Evolutionary conservation across 2,329 filamentous ascomycete genomes (phyloP).

Genomic region (Fusarium cyanostomum): DNA sequence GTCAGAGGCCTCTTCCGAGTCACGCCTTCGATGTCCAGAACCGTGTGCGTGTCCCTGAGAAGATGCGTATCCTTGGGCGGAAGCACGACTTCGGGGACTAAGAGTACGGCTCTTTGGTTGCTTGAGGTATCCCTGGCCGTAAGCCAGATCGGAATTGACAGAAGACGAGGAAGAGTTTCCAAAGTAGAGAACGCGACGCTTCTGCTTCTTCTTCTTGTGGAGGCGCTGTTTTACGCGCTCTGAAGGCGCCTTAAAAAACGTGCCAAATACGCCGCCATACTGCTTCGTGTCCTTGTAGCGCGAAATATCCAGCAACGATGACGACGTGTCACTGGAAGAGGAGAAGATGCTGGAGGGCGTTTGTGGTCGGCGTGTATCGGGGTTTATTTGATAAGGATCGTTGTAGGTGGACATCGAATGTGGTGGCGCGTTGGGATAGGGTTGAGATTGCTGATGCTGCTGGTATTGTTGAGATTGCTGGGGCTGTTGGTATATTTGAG

Average conservation of each 20-base stretch:
- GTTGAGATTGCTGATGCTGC: slow-evolving; percentile 35
- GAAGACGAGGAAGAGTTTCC: slow-evolving; percentile 73
- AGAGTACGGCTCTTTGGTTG: slow-evolving; percentile 46
- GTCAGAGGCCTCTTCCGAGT: slow-evolving; percentile 27
- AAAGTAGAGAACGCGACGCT: slow-evolving; percentile 65
- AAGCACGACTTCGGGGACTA: slow-evolving; percentile 38
- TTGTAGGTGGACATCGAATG: slow-evolving; percentile 33
- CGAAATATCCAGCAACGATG: slow-evolving; percentile 74
- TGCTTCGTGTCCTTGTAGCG: slow-evolving; percentile 57
- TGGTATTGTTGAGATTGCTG: slow-evolving; percentile 25
- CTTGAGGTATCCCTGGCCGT: slow-evolving; percentile 68
- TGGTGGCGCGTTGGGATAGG: slow-evolving; percentile 30
- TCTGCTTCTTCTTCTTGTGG: slow-evolving; percentile 54
- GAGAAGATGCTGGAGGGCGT: slow-evolving; percentile 50
- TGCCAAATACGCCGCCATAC: slow-evolving; percentile 64
- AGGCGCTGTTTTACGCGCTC: slow-evolving; percentile 54
- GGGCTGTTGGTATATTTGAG: slow-evolving; percentile 27
- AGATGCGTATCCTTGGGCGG: slow-evolving; percentile 23
- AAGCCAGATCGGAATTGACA: slow-evolving; percentile 74
- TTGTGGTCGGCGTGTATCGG: slow-evolving; percentile 40
- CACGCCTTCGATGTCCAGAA: slow-evolving; percentile 31
- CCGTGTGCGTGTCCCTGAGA: slow-evolving; percentile 17
- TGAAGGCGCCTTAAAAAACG: slow-evolving; percentile 71
- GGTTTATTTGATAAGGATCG: slow-evolving; percentile 24
- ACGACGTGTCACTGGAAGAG: slow-evolving; percentile 62